Conservation (phyloP, 169 alveolate species). For the Sarcocystis neurona region DNA sequence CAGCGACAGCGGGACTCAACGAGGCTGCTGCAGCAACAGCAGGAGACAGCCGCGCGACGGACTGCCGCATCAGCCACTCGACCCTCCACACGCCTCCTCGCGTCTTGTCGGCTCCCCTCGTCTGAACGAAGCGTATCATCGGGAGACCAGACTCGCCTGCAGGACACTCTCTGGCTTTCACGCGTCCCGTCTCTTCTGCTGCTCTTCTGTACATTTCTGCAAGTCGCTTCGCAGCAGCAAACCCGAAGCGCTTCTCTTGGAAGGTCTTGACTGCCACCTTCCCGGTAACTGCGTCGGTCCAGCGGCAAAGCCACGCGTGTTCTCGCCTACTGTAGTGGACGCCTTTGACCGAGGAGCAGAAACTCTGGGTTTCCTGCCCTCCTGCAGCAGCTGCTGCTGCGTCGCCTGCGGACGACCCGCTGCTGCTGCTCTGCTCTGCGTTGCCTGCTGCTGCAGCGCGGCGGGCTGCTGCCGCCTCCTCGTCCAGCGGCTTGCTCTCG, state of each 20-base stretch:
- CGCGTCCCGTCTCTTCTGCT: constrained; percentile 40
- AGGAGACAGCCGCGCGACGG: neutral
- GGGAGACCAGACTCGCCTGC: neutral
- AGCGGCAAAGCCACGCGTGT: constrained; percentile 45
- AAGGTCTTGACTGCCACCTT: constrained; percentile 42
- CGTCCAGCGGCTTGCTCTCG: neutral
- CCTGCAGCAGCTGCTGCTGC: neutral
- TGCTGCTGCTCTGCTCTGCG: neutral
- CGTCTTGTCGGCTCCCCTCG: constrained; percentile 8
- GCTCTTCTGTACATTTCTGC: constrained; percentile 34
- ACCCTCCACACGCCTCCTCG: constrained; percentile 19
- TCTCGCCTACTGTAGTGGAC: constrained; percentile 55
- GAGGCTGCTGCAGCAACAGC: neutral
- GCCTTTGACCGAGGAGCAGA: constrained; percentile 15
- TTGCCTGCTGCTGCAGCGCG: neutral
- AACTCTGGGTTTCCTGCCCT: neutral
- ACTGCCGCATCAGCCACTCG: neutral
- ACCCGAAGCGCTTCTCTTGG: constrained; percentile 43
- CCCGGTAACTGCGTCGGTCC: constrained; percentile 40
- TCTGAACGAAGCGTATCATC: neutral
- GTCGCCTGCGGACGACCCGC: neutral
- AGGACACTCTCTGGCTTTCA: constrained; percentile 18
- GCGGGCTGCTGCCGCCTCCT: neutral
- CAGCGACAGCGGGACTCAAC: neutral
- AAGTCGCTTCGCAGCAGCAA: constrained; percentile 41